Evolutionary conservation across 2,329 filamentous ascomycete genomes (phyloP).

Genomic region (Tolypocladium paradoxum): DNA sequence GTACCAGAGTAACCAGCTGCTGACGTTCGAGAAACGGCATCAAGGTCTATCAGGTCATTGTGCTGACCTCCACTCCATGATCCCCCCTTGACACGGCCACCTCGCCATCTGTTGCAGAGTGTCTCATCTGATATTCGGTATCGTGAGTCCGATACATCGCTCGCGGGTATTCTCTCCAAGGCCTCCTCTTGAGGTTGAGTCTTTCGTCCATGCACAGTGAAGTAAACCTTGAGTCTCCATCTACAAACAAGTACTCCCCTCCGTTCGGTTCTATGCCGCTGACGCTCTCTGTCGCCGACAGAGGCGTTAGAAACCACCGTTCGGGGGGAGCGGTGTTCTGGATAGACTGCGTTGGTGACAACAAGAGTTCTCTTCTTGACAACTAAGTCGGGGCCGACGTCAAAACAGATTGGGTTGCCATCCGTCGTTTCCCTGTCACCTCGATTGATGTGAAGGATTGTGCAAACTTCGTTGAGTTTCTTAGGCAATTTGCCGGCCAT

Average conservation of each 20-base stretch:
- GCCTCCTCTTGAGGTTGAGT: slow-evolving; percentile 24
- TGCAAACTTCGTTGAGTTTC: slow-evolving; percentile 32
- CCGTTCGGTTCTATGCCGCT: not conserved
- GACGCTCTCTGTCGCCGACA: not conserved
- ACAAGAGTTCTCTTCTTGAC: slow-evolving; percentile 30
- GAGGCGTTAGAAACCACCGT: not conserved
- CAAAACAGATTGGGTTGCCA: slow-evolving; percentile 27
- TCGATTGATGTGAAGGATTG: slow-evolving; percentile 25
- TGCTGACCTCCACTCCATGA: slow-evolving; percentile 12
- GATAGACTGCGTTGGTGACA: slow-evolving; percentile 45
- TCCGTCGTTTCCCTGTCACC: slow-evolving; percentile 16
- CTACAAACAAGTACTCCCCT: slow-evolving; percentile 37
- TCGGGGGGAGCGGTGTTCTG: slow-evolving; percentile 17
- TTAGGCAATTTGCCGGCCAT: slow-evolving; percentile 25
- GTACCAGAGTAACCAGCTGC: not conserved
- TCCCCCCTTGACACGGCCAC: slow-evolving; percentile 17
- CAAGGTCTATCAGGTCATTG: not conserved
- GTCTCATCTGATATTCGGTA: slow-evolving; percentile 18
- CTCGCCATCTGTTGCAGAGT: slow-evolving; percentile 22
- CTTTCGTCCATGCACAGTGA: slow-evolving; percentile 10
- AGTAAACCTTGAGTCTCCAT: slow-evolving; percentile 29
- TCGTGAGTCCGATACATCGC: slow-evolving; percentile 18
- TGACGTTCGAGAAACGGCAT: not conserved
- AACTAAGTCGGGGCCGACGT: slow-evolving; percentile 29
- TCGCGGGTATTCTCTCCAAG: slow-evolving; percentile 18